Evolutionary conservation across 306 rosid species (phyloP).

Genomic region (Rosa rugosa): DNA sequence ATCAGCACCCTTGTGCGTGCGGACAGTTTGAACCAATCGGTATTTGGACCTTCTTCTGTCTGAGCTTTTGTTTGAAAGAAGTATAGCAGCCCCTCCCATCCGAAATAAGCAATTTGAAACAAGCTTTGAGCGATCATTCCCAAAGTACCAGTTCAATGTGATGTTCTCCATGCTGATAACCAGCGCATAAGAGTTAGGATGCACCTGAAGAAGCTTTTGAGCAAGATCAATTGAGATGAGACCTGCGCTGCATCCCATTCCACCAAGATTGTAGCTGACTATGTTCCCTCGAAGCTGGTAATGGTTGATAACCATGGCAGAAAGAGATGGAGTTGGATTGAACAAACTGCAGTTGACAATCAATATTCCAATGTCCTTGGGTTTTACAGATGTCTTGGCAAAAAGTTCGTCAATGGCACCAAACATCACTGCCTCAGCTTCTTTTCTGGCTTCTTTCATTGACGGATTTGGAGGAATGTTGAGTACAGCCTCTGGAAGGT

Average conservation of each 20-base stretch:
- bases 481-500: constrained; percentile 87
- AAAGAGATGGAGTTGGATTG: constrained; percentile 90
- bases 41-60: constrained; percentile 87
- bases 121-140: constrained; percentile 85
- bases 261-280: constrained; percentile 74
- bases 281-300: constrained; percentile 89
- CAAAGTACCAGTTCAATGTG: constrained; percentile 93
- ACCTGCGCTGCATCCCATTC: constrained; percentile 98
- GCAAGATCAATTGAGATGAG: constrained; percentile 86
- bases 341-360: constrained; percentile 87
- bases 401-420: constrained; percentile 85
- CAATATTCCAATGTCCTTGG: constrained; percentile 86
- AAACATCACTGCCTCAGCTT: constrained; percentile 81
- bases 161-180: constrained; percentile 94
- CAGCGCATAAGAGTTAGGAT: constrained; percentile 79
- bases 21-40: constrained; percentile 62
- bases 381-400: constrained; percentile 65
- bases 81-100: constrained; percentile 88
- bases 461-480: constrained; percentile 89
- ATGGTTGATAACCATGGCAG: constrained; percentile 84
- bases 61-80: constrained; percentile 68
- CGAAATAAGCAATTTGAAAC: constrained; percentile 84
- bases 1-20: constrained; percentile 86
- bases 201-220: constrained; percentile 82
- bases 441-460: constrained; percentile 91